These are phyloP conservation scores for Geranomyces variabilis DNA, from an alignment of 192 early-diverging fungal genomes.

Conservation along the genomic window DNA sequence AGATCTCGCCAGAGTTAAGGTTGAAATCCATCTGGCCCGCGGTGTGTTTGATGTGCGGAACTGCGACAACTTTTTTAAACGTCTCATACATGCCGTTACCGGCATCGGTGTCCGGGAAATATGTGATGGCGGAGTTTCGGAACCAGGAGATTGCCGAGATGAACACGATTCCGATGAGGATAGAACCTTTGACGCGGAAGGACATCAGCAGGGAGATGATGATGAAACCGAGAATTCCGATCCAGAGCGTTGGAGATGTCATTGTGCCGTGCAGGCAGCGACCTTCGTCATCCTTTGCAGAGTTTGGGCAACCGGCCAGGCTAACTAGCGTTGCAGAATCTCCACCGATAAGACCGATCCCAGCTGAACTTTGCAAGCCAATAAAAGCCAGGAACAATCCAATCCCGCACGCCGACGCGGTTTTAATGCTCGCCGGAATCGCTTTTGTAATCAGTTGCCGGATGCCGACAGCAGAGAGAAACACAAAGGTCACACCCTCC, in stretches of 20 bases:
- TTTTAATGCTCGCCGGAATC: conserved; percentile 73
- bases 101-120: conserved; percentile 69
- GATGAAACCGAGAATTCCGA: conserved; percentile 74
- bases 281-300: conserved; percentile 56
- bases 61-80: conserved; percentile 43
- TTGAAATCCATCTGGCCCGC: conserved; percentile 68
- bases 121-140: conserved; percentile 66
- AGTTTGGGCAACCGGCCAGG: conserved; percentile 68
- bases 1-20: conserved; percentile 61
- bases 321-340: conserved; percentile 69
- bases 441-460: conserved; percentile 77
- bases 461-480: conserved; percentile 75
- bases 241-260: conserved; percentile 66
- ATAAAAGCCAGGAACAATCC: conserved; percentile 80
- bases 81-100: conserved; percentile 69
- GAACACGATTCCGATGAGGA: conserved; percentile 72
- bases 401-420: conserved; percentile 75
- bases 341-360: conserved; percentile 73
- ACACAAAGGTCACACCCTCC: conserved; percentile 79
- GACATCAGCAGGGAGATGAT: conserved; percentile 67
- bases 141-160: conserved; percentile 76
- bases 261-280: conserved; percentile 63
- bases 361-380: conserved; percentile 77
- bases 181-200: conserved; percentile 71
- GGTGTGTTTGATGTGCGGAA: conserved; percentile 37